Base-by-base conservation (phyloP, 2,329 filamentous ascomycete species). In the Aspergillus glaucus region DNA sequence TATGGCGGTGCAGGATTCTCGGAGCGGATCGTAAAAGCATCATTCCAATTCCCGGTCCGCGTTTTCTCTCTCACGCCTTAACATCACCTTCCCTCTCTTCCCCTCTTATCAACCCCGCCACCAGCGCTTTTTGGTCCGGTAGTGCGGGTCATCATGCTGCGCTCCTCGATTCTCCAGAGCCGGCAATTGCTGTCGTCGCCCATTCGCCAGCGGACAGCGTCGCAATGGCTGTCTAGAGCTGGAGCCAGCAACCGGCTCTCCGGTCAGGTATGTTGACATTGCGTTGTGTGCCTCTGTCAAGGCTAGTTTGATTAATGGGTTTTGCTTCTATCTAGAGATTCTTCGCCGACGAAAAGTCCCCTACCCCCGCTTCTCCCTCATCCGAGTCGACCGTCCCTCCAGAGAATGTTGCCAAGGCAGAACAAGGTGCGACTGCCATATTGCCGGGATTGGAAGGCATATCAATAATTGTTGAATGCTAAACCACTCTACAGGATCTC, bases 131-230 rank as follows among this genome's bases (percentile, higher is more conserved):
- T 51, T 51, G 58, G 58, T 60, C 58, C 58, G 60, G 64, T 62
- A 62, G 65, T 66, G 67, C 69, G 69, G 75, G 74, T 65, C 71
- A 73, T 63, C 60, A 79, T 80, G 77, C 74, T 79, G 75, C 77
- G 77, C 69, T 73, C 72, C 61, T 76, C 76, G 62, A 69, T 79
- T 67, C 63, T 67, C 56, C 68, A 74, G 56, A 67, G 73, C 63
- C 75, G 71, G 56, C 66, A 67, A 58, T 56, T 71, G 56, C 62
- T 71, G 63, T 62, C 66, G 50, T 63, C 63, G 54, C 59, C 68
- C 49, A 60, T 63, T 63, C 67, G 64, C 54, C 64, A 66, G 55
- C 62, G 62, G 48, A 57, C 61, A 44, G 58, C 60, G 21, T 56
- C 67, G 47, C 73, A 75, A 75, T 75, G 72, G 72, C 66, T 69